phyloP scores from a whole-genome alignment of 2,329 filamentous ascomycete species.

The Endoconidiophora laricicola region DNA sequence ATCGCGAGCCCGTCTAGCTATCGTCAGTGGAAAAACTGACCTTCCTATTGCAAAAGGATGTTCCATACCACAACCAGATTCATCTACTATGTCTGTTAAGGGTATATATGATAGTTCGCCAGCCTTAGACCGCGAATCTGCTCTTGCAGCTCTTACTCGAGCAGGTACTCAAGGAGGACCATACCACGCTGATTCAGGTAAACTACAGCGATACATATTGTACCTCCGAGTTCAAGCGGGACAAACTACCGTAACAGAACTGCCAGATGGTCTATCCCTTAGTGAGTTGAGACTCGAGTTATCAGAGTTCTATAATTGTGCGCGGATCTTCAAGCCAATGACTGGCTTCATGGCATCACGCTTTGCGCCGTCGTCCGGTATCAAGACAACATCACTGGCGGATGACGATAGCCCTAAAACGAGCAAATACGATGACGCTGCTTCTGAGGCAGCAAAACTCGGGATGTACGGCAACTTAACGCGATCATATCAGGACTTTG shows the following conservation, averaged over 20 bases:
- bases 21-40: slow-evolving; percentile 56
- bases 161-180: slow-evolving; percentile 53
- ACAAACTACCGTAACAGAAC: slow-evolving; percentile 22
- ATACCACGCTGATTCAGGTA: slow-evolving; percentile 67
- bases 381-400: slow-evolving; percentile 14
- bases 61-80: slow-evolving; percentile 41
- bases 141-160: slow-evolving; percentile 50
- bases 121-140: slow-evolving; percentile 47
- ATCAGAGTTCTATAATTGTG: slow-evolving; percentile 51
- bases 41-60: slow-evolving; percentile 67
- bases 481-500: slow-evolving; percentile 52
- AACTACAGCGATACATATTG: slow-evolving; percentile 61
- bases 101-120: slow-evolving; percentile 36
- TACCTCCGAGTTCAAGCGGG: slow-evolving; percentile 48
- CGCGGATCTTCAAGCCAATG: slow-evolving; percentile 72
- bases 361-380: slow-evolving; percentile 55
- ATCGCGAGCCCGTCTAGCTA: slow-evolving; percentile 58
- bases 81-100: slow-evolving; percentile 39
- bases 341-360: slow-evolving; percentile 83
- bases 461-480: slow-evolving; percentile 92
- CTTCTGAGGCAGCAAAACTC: slow-evolving; percentile 70
- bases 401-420: slow-evolving; percentile 11
- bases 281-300: slow-evolving; percentile 62
- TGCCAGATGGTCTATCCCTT: slow-evolving; percentile 26
- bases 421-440: slow-evolving; percentile 41